These are phyloP conservation scores for Gaertneriomyces sp. DNA, from an alignment of 192 early-diverging fungal species.

Conservation along the genomic window DNA sequence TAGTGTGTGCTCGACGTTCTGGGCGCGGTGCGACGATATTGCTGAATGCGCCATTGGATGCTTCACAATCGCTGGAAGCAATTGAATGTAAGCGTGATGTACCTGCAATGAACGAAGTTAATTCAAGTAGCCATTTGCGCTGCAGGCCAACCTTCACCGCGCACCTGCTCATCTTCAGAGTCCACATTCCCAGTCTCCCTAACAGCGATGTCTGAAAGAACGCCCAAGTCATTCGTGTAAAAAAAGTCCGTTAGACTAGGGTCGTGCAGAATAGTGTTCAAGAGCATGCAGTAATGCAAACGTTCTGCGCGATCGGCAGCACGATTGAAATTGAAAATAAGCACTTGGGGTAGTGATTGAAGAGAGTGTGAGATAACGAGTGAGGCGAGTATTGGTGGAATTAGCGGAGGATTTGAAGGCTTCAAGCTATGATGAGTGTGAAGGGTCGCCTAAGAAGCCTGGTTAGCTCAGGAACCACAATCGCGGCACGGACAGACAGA, in stretches of 20 bases:
- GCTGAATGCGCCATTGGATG: constrained; percentile 8
- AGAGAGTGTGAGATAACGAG: too few species aligned
- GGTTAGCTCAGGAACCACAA: too few species aligned
- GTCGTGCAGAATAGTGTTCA: too few species aligned
- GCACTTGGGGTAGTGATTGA: too few species aligned
- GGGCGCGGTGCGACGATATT: neutral
- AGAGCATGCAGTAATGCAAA: too few species aligned
- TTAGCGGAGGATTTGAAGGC: too few species aligned
- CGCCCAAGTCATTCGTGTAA: constrained; percentile 89
- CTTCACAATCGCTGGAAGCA: constrained; percentile 31
- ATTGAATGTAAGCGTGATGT: constrained; percentile 38
- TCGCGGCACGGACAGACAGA: too few species aligned
- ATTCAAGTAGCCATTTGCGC: neutral
- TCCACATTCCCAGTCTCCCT: constrained; percentile 76
- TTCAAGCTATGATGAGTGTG: too few species aligned
- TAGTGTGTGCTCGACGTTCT: constrained; percentile 19
- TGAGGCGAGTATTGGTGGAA: too few species aligned
- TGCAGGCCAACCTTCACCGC: neutral
- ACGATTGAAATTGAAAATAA: too few species aligned
- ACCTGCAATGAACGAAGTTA: constrained; percentile 23
- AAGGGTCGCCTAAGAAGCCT: too few species aligned
- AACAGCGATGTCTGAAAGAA: constrained; percentile 82
- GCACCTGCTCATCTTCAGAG: constrained; percentile 57
- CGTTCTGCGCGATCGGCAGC: too few species aligned
- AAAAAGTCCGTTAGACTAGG: constrained; percentile 50